Evolutionary conservation across 345 rosid genomes (phyloP), one percentile per base, ranked within the genome.

Genomic region (Raphanus sativus): DNA sequence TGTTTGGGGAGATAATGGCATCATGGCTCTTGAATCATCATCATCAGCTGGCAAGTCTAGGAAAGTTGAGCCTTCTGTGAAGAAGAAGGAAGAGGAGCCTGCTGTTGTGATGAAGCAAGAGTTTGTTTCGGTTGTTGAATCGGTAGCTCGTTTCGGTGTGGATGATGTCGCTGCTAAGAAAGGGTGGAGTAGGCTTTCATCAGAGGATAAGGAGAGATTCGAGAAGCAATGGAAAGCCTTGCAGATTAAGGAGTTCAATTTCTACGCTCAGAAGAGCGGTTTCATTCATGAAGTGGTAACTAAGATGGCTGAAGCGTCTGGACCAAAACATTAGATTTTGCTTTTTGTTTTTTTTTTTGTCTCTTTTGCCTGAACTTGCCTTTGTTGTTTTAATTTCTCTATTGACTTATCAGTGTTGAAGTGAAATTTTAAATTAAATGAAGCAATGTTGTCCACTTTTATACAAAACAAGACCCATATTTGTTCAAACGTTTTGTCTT

Each of bases 1-100:
- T 5, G 34, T 85, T 8, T 88, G 88, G 91, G 84, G 86, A 68
- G 69, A 12, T 56, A 13, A 59, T 24, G 80, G 83, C 1, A 7
- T 62, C 10, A 30, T 80, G 59, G 65, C 30, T 61, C 4, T 48
- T 10, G 68, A 70, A 33, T 33, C 83, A 48, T 33, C 83, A 59
- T 58, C 80, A 0, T 48, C 59, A 38, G 26, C 69, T 40, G 76
- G 26, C 4, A 74, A 79, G 74, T 21, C 38, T 4, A 59, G 73
- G 65, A 68, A 55, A 29, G 45, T 55, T 26, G 82, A 48, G 29
- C 15, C 52, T 29, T 17, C 55, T 50, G 55, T 50, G 55, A 50
- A 3, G 52, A n/a, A 67, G 38, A 30, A 79, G 59, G 56, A 45
- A 40, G 75, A 68, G 4, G 63, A 59, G 33, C 33, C 11, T 59